Evolutionary conservation across 768 basidiomycete genomes (phyloP), one percentile per base, ranked within the genome.

Genomic region (Gloeophyllum trabeum): DNA sequence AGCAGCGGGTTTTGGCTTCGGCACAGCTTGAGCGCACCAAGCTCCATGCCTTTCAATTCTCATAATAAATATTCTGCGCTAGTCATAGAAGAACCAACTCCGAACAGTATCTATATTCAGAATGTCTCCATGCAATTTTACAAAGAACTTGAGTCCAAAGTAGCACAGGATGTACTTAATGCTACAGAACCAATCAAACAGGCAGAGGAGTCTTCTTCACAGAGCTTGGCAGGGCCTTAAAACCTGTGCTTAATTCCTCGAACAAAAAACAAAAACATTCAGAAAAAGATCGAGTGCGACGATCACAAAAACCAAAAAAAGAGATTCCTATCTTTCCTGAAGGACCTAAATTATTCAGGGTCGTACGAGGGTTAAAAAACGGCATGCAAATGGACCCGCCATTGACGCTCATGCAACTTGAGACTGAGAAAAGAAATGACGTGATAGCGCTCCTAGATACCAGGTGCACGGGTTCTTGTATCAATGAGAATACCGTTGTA

Each of bases 1-100:
- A 5, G 44, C 40, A 14, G 26, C 28, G 44, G 44, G 44, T 45
- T 45, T 45, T 32, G 40, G 22, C 30, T 41, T 28, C 26, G 44
- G 40, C 39, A 45, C 21, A 18, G 40, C 18, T 24, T 41, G 32
- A 41, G 22, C 24, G 40, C 44, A 45, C 32, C 44, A 13, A 26
- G 24, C 19, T 34, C n/a, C 24, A 37, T 21, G 37, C 42, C 34
- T 4, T 43, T 43, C 10, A 18, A 18, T 36, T n/a, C 14, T 16
- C 22, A 20, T 40, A 13, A 39, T 30, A 14, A 5, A 22, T n/a
- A 40, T 24, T 20, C 32, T n/a, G 10, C 24, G 7, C 20, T 13
- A 26, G 14, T 13, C 19, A 46, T 39, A 32, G 35, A 43, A 21
- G 4, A 7, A 13, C 34, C 14, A 32, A 10, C 16, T 10, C 28